Percentiles rank a stretch among this genome's conserved stretches.
Evolutionary conservation across 2,329 filamentous ascomycete genomes (phyloP).

Genomic region (Colletotrichum cuscutae): DNA sequence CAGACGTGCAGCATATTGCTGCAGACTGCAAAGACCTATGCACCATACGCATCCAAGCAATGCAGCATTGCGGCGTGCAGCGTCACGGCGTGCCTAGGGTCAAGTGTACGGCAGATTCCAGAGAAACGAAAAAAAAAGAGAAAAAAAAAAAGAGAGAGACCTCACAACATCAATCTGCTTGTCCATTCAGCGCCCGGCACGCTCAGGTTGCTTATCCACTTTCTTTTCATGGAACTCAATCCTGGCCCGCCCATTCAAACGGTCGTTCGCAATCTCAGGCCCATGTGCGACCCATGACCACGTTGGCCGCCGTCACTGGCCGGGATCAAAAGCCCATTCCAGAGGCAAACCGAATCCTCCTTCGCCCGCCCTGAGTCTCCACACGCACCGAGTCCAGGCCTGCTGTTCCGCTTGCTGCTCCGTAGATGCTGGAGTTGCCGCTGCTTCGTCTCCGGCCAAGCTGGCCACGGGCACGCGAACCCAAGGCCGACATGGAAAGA

Average conservation of each 20-base stretch:
- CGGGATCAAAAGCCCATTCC: constrained; percentile 16
- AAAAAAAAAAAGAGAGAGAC: too few species aligned
- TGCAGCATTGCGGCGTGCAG: constrained; percentile 21
- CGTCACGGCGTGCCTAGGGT: background rate
- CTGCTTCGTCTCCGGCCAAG: constrained; percentile 13
- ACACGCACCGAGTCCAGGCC: constrained; percentile 22
- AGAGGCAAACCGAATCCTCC: constrained; percentile 24
- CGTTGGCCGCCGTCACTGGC: constrained; percentile 35
- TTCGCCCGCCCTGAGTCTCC: constrained; percentile 9
- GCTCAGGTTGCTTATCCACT: background rate
- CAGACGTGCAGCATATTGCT: constrained; percentile 20
- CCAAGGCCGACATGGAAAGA: background rate
- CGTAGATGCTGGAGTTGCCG: background rate
- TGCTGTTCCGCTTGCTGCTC: constrained; percentile 1
- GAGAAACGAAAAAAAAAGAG: background rate
- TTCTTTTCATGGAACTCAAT: constrained; percentile 7
- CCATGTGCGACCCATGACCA: constrained; percentile 35
- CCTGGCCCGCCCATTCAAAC: constrained; percentile 31
- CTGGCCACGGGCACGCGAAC: background rate
- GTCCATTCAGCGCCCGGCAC: constrained; percentile 12
- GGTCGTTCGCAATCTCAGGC: constrained; percentile 34
- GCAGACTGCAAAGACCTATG: constrained; percentile 19
- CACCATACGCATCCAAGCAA: constrained; percentile 20
- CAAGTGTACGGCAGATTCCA: background rate
- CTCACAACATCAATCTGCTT: background rate